These are phyloP conservation scores for Cyberlindnera amylophila DNA, from an alignment of 805 yeast species.

Conservation along the genomic window DNA sequence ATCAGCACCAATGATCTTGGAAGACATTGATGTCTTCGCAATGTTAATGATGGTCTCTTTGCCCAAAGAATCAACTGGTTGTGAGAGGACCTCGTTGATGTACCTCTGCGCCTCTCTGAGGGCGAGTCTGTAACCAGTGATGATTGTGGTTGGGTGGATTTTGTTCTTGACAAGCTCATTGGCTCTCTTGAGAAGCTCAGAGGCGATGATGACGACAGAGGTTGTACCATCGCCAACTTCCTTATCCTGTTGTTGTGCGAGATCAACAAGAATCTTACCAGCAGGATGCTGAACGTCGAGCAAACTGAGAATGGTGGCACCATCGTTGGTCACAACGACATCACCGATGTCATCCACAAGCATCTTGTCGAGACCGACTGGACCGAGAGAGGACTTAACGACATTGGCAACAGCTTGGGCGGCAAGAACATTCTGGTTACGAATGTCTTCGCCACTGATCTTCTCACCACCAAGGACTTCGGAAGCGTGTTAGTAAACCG, in stretches of 20 bases:
- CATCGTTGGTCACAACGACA: slow-evolving; percentile 97
- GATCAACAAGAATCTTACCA: slow-evolving; percentile 91
- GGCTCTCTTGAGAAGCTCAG: slow-evolving; percentile 88
- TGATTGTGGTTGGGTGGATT: slow-evolving; percentile 96
- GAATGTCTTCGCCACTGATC: slow-evolving; percentile 90
- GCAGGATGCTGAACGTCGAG: slow-evolving; percentile 99
- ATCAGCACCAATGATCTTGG: slow-evolving; percentile 93
- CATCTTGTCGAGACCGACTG: slow-evolving; percentile 98
- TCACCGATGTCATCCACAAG: slow-evolving; percentile 98
- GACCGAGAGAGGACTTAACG: slow-evolving; percentile 94
- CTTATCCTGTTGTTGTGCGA: slow-evolving; percentile 98
- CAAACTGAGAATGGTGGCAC: slow-evolving; percentile 89
- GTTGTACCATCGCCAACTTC: slow-evolving; percentile 99
- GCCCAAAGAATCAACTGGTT: slow-evolving; percentile 67
- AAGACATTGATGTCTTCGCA: slow-evolving; percentile 96
- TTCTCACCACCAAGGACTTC: slow-evolving; percentile 90
- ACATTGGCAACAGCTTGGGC: slow-evolving; percentile 98
- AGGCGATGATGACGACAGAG: slow-evolving; percentile 92
- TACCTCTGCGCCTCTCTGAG: slow-evolving; percentile 82
- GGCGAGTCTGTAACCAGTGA: slow-evolving; percentile 94
- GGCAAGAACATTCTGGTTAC: slow-evolving; percentile 94
- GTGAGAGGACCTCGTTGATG: slow-evolving; percentile 79
- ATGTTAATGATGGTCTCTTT: slow-evolving; percentile 83
- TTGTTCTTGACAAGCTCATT: slow-evolving; percentile 89
- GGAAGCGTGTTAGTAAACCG: neutral